Percentiles rank a stretch among this genome's conserved stretches.
phyloP scores from a whole-genome alignment of 1,284 basidiomycete species.

The Marasmius fiardii region DNA sequence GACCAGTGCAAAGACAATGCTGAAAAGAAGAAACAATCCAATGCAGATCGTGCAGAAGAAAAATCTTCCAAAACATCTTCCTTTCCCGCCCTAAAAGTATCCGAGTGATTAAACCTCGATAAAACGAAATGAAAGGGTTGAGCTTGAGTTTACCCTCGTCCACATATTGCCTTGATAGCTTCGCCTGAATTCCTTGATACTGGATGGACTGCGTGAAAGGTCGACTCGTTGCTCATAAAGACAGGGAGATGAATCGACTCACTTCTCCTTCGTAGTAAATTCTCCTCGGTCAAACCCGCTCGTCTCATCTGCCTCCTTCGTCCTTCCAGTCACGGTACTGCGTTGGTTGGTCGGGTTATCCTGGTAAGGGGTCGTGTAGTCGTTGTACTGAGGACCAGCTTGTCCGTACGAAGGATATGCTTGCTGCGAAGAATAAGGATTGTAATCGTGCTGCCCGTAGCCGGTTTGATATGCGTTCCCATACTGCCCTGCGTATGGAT shows the following conservation, averaged over 20 bases:
- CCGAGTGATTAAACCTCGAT: conserved; percentile 3
- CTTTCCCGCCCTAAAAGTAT: conserved; percentile 46
- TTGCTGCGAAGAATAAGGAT: conserved; percentile 44
- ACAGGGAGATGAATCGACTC: conserved; percentile 7
- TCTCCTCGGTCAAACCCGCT: conserved; percentile 38
- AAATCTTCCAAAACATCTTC: conserved; percentile 58
- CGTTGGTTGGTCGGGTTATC: conserved; percentile 30
- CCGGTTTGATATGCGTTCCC: conserved; percentile 35
- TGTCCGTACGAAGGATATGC: conserved; percentile 51
- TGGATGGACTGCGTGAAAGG: conserved; percentile 26
- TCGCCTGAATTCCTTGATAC: conserved; percentile 50
- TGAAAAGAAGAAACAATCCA: conserved; percentile 59
- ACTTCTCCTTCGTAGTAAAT: conserved; percentile 32
- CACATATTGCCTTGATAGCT: conserved; percentile 59
- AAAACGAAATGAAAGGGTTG: background rate
- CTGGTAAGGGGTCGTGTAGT: conserved; percentile 39
- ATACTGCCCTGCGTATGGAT: conserved; percentile 47
- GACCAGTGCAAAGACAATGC: conserved; percentile 68
- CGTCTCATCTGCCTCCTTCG: conserved; percentile 18
- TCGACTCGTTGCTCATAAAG: background rate
- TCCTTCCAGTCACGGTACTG: conserved; percentile 18
- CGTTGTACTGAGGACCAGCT: conserved; percentile 31
- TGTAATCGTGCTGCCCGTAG: conserved; percentile 40
- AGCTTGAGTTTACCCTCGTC: conserved; percentile 57
- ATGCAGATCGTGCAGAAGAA: conserved; percentile 70